phyloP scores from a whole-genome alignment of 306 rosid genomes.

The Acacia crassicarpa region DNA sequence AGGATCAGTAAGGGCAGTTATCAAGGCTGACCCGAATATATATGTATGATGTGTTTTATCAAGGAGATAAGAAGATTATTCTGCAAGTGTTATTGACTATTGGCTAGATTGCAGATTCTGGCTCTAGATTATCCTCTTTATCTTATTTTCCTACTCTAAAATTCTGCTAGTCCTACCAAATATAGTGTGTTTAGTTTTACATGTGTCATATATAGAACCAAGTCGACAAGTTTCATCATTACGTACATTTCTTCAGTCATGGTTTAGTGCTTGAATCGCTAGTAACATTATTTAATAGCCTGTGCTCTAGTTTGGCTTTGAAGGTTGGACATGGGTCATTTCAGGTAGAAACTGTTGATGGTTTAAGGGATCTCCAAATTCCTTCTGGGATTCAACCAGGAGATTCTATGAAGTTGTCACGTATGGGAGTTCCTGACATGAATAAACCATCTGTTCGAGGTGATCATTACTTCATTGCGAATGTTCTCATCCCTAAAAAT shows the following conservation, averaged over 20 bases:
- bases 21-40: no score
- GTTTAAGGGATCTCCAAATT: conserved; percentile 69
- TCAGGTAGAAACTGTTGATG: conserved; percentile 95
- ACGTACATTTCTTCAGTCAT: conserved; percentile 1
- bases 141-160: no score
- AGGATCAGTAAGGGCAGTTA: no score
- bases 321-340: conserved; percentile 28
- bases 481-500: conserved; percentile 76
- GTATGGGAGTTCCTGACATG: conserved; percentile 80
- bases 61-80: no score
- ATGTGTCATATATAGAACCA: neutral
- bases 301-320: neutral
- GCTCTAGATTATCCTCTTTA: no score
- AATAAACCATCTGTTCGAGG: conserved; percentile 81
- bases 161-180: no score
- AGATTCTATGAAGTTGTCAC: conserved; percentile 62
- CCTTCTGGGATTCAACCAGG: conserved; percentile 94
- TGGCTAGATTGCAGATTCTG: no score
- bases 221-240: neutral
- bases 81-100: no score
- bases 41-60: no score
- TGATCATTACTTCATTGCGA: conserved; percentile 79
- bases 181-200: neutral
- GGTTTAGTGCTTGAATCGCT: conserved; percentile 14
- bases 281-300: conserved; percentile 17